Base-by-base conservation (phyloP, 495 filamentous ascomycete species). In the Rhizodiscina lignyota region DNA sequence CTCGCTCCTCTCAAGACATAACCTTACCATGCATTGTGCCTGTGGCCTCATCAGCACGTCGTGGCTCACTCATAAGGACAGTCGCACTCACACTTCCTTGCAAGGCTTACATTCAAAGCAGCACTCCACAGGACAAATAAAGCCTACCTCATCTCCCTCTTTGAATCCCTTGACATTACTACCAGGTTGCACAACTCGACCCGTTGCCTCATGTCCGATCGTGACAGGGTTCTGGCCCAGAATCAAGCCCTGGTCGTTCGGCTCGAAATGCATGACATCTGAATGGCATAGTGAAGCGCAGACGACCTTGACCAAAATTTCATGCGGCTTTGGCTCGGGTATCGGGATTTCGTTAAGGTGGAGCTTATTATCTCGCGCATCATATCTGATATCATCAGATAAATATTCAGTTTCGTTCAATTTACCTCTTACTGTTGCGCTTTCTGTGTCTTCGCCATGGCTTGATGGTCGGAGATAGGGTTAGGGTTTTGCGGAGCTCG, bases 281-380 rank as follows among this genome's bases (percentile, higher is more conserved):
- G 48, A 48, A 34, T 51, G 51, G 42, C 51, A 54, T n/a, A 54
- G 37, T 12, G 48, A 51, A 2, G 51, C 51, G 34, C 42, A 44
- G 12, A 27, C 39, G 12, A 51, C 34, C 30, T 47, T 49, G 35
- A 54, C 48, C 21, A 54, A 43, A 11, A 54, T 10, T 38, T 54
- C 45, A 23, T 51, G 41, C 12, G 40, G 26, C 21, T 39, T 39
- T 2, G 48, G 48, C 15, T 30, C 16, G 2, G 50, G 50, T 27
- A 53, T 39, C 15, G 45, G 40, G 13, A 50, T 36, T 8, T 42
- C 37, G 32, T 51, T 45, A 13, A 48, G n/a, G n/a, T n/a, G n/a
- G n/a, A n/a, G n/a, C n/a, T n/a, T n/a, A n/a, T n/a, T n/a, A n/a
- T n/a, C n/a, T n/a, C n/a, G n/a, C n/a, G n/a, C n/a, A n/a, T n/a